Evolutionary conservation across 2,329 filamentous ascomycete genomes (phyloP), one percentile per base, ranked within the genome.

Genomic region (Hymenoscyphus fraxineus): DNA sequence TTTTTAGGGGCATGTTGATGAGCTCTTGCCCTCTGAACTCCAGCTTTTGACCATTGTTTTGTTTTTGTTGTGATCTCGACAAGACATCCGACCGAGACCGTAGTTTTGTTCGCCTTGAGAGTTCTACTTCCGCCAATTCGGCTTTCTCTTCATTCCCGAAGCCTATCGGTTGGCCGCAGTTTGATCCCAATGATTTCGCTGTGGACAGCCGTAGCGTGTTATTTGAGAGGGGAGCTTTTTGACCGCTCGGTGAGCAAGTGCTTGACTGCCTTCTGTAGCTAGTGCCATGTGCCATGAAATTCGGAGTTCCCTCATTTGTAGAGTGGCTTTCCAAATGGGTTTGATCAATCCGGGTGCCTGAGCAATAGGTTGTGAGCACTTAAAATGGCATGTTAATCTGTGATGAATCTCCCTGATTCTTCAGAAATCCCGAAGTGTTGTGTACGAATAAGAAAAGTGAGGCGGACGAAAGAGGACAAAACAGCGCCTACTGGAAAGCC

Each of bases 231-330:
- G 27, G 16, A 44, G 51, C 38, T 13, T 10, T 41, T 32, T 60
- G 60, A 59, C 61, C 60, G 61, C 59, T 60, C 60, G 58, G 56
- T 27, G 55, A 59, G 15, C 57, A 58, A 55, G 60, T 61, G 44
- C 41, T 64, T 51, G 57, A 35, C 31, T 47, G 44, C 32, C 40
- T 15, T 60, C 59, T 64, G 41, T n/a, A 47, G 41, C 41, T 47
- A 54, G 51, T 59, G 56, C 60, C 65, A 67, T 64, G 40, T 67
- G 62, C 65, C 60, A 61, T 63, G 57, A 41, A 58, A 60, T 35
- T 32, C 27, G 44, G 60, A 57, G 22, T 60, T 61, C 40, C 35
- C 61, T 56, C 64, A 64, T 63, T 60, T 57, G 55, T 40, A 39
- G 35, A 16, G 47, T 40, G 22, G 51, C 51, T 57, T 40, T 35